Percentiles rank a stretch among this genome's conserved stretches.
These are phyloP conservation scores for Trichophyton schoenleinii DNA, from an alignment of 2,329 filamentous ascomycete species.

Conservation along the genomic window DNA sequence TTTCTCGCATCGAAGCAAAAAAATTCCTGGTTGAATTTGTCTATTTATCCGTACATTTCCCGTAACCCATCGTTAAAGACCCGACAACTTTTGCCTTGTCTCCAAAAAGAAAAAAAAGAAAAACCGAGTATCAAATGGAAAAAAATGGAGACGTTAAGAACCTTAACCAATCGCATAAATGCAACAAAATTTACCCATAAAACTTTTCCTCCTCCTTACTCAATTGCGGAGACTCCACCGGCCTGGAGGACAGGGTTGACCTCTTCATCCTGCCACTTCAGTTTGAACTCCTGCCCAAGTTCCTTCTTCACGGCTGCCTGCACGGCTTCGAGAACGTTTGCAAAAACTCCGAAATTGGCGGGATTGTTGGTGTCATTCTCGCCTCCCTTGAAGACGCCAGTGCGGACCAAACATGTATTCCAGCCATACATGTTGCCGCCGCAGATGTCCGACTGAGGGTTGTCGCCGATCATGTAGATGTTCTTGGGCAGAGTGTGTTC, in stretches of 20 bases:
- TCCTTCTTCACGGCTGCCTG: slow-evolving; percentile 55
- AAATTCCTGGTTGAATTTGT: neutral
- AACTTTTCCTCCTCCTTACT: slow-evolving; percentile 5
- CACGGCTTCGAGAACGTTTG: slow-evolving; percentile 60
- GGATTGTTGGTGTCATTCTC: slow-evolving; percentile 67
- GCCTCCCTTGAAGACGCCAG: slow-evolving; percentile 64
- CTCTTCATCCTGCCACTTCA: slow-evolving; percentile 56
- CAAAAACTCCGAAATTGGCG: slow-evolving; percentile 63
- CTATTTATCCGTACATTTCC: neutral
- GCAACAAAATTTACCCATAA: neutral
- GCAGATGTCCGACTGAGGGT: slow-evolving; percentile 60
- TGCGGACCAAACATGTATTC: slow-evolving; percentile 69
- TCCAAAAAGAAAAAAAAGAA: neutral
- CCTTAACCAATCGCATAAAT: neutral
- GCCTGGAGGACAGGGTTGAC: slow-evolving; percentile 55
- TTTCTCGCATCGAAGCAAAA: neutral
- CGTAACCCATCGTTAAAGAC: neutral
- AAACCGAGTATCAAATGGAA: neutral
- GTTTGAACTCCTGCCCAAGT: slow-evolving; percentile 60
- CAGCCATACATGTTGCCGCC: slow-evolving; percentile 71
- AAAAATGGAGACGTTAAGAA: neutral
- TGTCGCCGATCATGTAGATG: slow-evolving; percentile 67
- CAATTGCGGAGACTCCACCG: slow-evolving; percentile 42
- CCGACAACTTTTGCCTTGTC: neutral
- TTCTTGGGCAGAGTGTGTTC: slow-evolving; percentile 57